phyloP scores from a whole-genome alignment of 2,329 filamentous ascomycete genomes.

The Lomentospora prolificans region DNA sequence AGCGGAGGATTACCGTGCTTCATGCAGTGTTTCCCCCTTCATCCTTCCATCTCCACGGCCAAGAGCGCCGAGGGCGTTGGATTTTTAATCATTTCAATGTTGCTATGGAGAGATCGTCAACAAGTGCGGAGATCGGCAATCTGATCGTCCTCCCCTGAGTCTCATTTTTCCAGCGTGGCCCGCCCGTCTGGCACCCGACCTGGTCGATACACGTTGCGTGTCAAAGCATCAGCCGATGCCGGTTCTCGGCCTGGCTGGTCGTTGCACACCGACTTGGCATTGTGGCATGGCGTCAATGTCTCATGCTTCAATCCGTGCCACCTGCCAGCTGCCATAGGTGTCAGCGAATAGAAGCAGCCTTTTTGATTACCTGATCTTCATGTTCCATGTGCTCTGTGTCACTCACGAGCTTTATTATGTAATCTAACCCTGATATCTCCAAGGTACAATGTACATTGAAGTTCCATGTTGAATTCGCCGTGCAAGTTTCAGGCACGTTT shows the following conservation, averaged over 20 bases:
- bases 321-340: too few relatives aligned
- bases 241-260: not conserved
- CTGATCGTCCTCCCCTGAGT: constrained; percentile 1
- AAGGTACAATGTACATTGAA: too few relatives aligned
- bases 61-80: not conserved
- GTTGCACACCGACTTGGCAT: too few relatives aligned
- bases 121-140: not conserved
- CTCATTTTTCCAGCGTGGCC: constrained; percentile 1
- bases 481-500: not conserved
- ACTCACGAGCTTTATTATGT: too few relatives aligned
- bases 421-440: too few relatives aligned
- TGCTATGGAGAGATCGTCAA: not conserved
- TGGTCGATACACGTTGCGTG: not conserved
- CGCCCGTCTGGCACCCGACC: not conserved
- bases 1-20: not conserved
- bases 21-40: not conserved
- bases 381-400: too few relatives aligned
- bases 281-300: not conserved
- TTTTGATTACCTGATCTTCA: too few relatives aligned
- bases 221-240: not conserved
- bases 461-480: too few relatives aligned
- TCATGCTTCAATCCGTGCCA: too few relatives aligned
- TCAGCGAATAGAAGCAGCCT: too few relatives aligned
- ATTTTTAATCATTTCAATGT: not conserved
- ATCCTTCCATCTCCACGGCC: not conserved